phyloP scores from a whole-genome alignment of 2,329 filamentous ascomycete genomes.

The Cladophialophora psammophila region DNA sequence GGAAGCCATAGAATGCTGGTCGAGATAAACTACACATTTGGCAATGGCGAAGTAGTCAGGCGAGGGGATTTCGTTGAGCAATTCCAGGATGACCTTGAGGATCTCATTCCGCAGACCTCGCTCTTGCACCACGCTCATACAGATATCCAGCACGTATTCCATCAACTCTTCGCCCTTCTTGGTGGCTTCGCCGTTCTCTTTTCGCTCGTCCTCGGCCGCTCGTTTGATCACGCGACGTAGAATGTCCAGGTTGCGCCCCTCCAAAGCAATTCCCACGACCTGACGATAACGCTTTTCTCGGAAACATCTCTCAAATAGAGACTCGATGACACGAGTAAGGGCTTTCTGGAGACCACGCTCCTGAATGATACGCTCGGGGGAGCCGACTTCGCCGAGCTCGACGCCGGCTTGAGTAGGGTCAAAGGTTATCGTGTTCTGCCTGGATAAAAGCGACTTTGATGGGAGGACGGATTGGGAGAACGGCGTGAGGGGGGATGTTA shows the following conservation, averaged over 20 bases:
- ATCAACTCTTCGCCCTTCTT: conserved; percentile 85
- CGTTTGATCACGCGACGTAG: conserved; percentile 85
- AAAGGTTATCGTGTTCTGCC: conserved; percentile 70
- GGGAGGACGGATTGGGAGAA: conserved; percentile 94
- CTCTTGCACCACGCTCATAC: conserved; percentile 98
- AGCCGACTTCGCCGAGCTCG: conserved; percentile 63
- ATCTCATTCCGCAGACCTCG: conserved; percentile 84
- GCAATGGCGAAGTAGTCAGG: conserved; percentile 98
- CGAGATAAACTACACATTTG: conserved; percentile 94
- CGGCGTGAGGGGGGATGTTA: conserved; percentile 88
- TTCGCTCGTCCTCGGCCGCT: conserved; percentile 84
- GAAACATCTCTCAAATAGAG: conserved; percentile 90
- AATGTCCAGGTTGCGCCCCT: conserved; percentile 89
- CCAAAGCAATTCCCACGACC: conserved; percentile 94
- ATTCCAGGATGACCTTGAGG: conserved; percentile 86
- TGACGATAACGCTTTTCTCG: conserved; percentile 87
- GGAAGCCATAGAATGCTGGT: conserved; percentile 89
- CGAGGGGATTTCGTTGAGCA: conserved; percentile 89
- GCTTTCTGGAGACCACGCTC: conserved; percentile 78
- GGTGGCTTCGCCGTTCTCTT: conserved; percentile 63
- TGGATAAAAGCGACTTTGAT: conserved; percentile 92
- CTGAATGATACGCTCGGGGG: conserved; percentile 67
- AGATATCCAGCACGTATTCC: conserved; percentile 94
- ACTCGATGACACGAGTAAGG: conserved; percentile 82
- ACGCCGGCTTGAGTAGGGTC: conserved; percentile 64